Base-by-base conservation (phyloP, 108 stramenopile genomes). In the Nitzschia palea region DNA sequence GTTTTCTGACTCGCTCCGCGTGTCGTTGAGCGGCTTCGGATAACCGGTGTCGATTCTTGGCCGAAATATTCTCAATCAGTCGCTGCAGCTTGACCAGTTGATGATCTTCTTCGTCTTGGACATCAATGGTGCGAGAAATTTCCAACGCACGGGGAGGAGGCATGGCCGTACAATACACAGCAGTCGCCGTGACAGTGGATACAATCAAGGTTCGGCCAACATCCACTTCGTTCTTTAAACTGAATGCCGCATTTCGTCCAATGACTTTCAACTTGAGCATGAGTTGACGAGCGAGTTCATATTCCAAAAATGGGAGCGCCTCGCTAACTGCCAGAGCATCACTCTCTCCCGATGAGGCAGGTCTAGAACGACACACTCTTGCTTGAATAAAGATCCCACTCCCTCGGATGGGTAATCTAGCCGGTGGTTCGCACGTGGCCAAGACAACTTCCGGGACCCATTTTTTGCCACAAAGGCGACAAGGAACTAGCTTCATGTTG, bases 401-500 rank as follows among this genome's bases (percentile, higher is more conserved):
- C 1, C 97, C 97, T 23, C 96, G 73, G 28, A 97, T 81, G 5
- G 94, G 91, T 28, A 99, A 64, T 27, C 82, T 61, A 32, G 80
- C 63, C 17, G 94, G 94, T 37, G 88, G 67, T 35, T 67, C 65
- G 31, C 66, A 78, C 10, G 70, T 67, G 2, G 65, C 62, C 10
- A 71, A 62, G 14, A 71, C 48, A 29, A 70, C 63, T 55, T 78
- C 66, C 17, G 80, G 75, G 18, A 99, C 97, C 97, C 97, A 99
- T 62, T 97, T 97, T 60, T 95, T 90, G 0, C 95, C 89, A 62
- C 98, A 99, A 31, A 88, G 51, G 14, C 90, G 55, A 62, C 97
- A 98, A 14, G 96, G 98, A 18, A 95, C 93, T 36, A 98, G 71
- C 34, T 98, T 93, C 96, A 99, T 96, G 73, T 97, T 94, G 25